Evolutionary conservation across 768 basidiomycete species (phyloP).

Genomic region (Naganishia vishniacii): DNA sequence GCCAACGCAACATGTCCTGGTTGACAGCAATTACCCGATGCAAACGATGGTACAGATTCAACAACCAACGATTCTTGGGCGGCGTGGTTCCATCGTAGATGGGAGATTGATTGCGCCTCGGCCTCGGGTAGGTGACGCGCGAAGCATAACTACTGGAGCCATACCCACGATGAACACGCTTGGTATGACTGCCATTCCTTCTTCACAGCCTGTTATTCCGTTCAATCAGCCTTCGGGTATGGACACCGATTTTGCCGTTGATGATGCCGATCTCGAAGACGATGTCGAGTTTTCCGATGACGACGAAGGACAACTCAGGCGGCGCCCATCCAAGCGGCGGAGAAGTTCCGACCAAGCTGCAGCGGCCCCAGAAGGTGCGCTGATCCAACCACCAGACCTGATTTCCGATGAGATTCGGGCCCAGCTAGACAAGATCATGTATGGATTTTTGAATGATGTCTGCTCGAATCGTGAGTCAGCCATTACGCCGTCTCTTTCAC

Average conservation of each 20-base stretch:
- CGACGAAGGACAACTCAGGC: slow-evolving; percentile 31
- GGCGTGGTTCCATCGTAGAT: slow-evolving; percentile 26
- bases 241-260: slow-evolving; percentile 33
- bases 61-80: slow-evolving; percentile 16
- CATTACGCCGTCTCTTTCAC: too few relatives aligned
- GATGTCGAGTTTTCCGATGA: slow-evolving; percentile 35
- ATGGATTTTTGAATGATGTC: slow-evolving; percentile 75
- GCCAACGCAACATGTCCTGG: slow-evolving; percentile 8
- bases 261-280: slow-evolving; percentile 39
- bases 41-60: slow-evolving; percentile 14
- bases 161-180: slow-evolving; percentile 33
- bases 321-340: slow-evolving; percentile 32
- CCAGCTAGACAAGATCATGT: slow-evolving; percentile 84
- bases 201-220: slow-evolving; percentile 26
- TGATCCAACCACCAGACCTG: slow-evolving; percentile 29
- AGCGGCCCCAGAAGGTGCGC: slow-evolving; percentile 26
- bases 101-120: slow-evolving; percentile 23
- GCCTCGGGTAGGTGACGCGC: slow-evolving; percentile 6
- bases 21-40: slow-evolving; percentile 3
- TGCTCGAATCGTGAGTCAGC: slow-evolving; percentile 87
- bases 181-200: not conserved
- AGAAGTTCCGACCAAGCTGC: slow-evolving; percentile 36
- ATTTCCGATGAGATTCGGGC: slow-evolving; percentile 60
- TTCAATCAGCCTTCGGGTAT: slow-evolving; percentile 32
- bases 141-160: slow-evolving; percentile 20